A percentile compares a stretch with the other conserved stretches of the same genome.
Conservation (phyloP, 495 filamentous ascomycete genomes). For the Penicillium bovifimosum region DNA sequence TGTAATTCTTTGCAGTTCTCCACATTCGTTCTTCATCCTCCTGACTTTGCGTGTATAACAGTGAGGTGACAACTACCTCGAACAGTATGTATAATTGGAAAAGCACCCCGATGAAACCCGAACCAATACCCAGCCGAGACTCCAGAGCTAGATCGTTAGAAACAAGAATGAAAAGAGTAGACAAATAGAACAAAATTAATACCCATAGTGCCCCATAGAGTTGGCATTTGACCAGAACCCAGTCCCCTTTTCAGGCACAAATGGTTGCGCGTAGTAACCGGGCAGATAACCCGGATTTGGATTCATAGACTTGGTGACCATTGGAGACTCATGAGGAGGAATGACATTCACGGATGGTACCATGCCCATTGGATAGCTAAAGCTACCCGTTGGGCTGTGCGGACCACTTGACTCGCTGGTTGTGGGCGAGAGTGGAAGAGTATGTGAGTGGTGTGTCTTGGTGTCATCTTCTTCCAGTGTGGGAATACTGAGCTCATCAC, state of each 20-base stretch:
- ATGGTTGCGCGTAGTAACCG: conserved; percentile 15
- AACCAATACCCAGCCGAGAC: background rate
- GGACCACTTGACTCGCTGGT: conserved; percentile 24
- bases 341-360: conserved; percentile 4
- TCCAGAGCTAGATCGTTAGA: background rate
- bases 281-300: conserved; percentile 7
- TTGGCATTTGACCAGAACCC: conserved; percentile 17
- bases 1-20: background rate
- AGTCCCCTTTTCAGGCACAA: conserved; percentile 10
- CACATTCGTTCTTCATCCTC: background rate
- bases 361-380: conserved; percentile 12
- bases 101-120: background rate
- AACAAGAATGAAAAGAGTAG: background rate
- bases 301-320: conserved; percentile 8
- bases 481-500: background rate
- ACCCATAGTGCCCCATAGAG: conserved; percentile 15
- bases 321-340: conserved; percentile 7
- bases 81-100: background rate
- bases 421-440: conserved; percentile 16
- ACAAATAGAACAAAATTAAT: conserved; percentile 1
- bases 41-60: background rate
- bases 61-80: background rate
- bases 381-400: conserved; percentile 15
- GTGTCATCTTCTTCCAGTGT: conserved; percentile 1
- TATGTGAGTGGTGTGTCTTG: background rate